Conservation (phyloP, 2,329 filamentous ascomycete genomes). For the Aspergillus sp. region DNA sequence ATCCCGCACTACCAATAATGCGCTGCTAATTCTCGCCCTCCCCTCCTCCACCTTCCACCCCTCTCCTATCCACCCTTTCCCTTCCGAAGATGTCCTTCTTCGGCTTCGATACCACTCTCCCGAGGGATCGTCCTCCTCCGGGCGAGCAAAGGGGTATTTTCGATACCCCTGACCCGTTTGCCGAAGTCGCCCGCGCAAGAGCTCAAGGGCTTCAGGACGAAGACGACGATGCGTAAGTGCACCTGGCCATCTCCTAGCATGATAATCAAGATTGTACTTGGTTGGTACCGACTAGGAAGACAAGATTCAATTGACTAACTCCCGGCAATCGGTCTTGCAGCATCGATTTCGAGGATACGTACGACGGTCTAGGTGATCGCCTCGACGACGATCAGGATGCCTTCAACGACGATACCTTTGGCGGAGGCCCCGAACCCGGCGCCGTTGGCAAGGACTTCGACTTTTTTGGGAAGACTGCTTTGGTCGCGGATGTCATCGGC, state of each 20-base stretch:
- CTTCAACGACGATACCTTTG: constrained; percentile 97
- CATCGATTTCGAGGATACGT: constrained; percentile 93
- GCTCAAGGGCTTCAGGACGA: constrained; percentile 49
- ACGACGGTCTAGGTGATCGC: constrained; percentile 88
- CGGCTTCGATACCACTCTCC: constrained; percentile 73
- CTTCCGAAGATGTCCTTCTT: constrained; percentile 77
- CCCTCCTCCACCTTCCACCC: constrained; percentile 9
- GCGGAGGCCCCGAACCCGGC: constrained; percentile 47
- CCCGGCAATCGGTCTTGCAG: constrained; percentile 36
- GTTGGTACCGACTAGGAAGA: not conserved
- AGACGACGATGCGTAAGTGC: constrained; percentile 60
- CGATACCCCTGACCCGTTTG: constrained; percentile 85
- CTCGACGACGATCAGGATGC: constrained; percentile 90
- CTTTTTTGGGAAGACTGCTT: constrained; percentile 90
- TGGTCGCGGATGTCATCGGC: constrained; percentile 79
- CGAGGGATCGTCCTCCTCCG: constrained; percentile 65
- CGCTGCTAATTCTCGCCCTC: constrained; percentile 18
- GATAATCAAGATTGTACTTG: not conserved
- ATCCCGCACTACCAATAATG: constrained; percentile 26
- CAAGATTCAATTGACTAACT: not conserved
- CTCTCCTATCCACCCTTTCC: constrained; percentile 14
- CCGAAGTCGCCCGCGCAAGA: constrained; percentile 66
- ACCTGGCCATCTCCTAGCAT: constrained; percentile 32
- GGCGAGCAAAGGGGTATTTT: constrained; percentile 71
- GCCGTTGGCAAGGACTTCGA: constrained; percentile 90